A percentile compares a stretch with the other conserved stretches of the same genome.
Conservation (phyloP, 139 green algal genomes). For the Nannochloris sp. region DNA sequence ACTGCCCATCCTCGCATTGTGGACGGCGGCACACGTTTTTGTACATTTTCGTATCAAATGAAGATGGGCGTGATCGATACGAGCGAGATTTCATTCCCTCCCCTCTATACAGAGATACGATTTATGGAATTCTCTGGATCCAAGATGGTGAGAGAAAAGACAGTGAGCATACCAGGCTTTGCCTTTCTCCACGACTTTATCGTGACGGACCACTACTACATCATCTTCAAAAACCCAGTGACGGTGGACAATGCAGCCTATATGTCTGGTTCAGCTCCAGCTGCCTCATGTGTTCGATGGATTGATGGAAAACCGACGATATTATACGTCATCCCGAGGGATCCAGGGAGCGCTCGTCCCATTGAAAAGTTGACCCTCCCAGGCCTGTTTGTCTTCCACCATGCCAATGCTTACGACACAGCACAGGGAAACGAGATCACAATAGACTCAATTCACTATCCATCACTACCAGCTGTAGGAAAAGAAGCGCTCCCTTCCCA, state of each 20-base stretch:
- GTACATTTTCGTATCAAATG: too few relatives aligned
- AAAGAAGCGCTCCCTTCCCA: slow-evolving; percentile 17
- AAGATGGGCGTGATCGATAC: too few relatives aligned
- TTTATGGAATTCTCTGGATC: slow-evolving; percentile 40
- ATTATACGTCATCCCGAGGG: slow-evolving; percentile 26
- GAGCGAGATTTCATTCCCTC: background rate
- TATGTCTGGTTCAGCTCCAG: slow-evolving; percentile 11
- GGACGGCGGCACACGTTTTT: too few relatives aligned
- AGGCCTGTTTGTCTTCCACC: slow-evolving; percentile 62
- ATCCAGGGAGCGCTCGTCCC: background rate
- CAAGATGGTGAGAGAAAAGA: background rate
- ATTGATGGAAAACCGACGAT: slow-evolving; percentile 15
- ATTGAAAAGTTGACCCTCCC: background rate
- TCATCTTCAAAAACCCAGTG: slow-evolving; percentile 34
- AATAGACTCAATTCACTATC: slow-evolving; percentile 49
- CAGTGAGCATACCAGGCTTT: slow-evolving; percentile 20
- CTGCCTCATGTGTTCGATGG: slow-evolving; percentile 26
- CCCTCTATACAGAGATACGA: slow-evolving; percentile 9
- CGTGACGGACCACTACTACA: slow-evolving; percentile 29
- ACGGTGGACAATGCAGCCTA: slow-evolving; percentile 24
- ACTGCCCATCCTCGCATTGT: too few relatives aligned
- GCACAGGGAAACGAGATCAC: slow-evolving; percentile 6
- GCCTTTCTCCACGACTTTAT: slow-evolving; percentile 44
- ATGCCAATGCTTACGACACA: slow-evolving; percentile 62
- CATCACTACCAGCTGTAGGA: slow-evolving; percentile 27